phyloP scores from a whole-genome alignment of 257 asterid species.

The Plantago elongata region DNA sequence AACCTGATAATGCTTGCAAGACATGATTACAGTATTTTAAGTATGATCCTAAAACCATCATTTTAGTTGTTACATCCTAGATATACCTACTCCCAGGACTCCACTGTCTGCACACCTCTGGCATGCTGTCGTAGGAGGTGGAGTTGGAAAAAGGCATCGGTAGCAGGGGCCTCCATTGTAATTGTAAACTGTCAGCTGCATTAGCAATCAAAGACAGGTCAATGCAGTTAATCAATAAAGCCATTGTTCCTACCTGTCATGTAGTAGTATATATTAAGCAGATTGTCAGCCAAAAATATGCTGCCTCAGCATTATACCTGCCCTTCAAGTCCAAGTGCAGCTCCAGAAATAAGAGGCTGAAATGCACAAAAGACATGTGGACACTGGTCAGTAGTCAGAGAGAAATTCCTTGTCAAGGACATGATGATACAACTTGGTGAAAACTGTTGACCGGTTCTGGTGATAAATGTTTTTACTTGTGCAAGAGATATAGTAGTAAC shows the following conservation, averaged over 20 bases:
- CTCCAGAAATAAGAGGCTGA: constrained; percentile 96
- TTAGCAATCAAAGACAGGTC: constrained; percentile 8
- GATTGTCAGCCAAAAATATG: constrained; percentile 6
- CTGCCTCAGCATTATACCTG: constrained; percentile 49
- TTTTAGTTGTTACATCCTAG: constrained; percentile 3
- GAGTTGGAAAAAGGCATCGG: constrained; percentile 91
- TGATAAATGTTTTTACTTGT: no score
- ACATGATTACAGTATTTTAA: background rate
- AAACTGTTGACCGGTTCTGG: no score
- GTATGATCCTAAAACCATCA: background rate
- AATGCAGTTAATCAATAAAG: constrained; percentile 2
- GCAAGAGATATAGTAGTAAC: no score
- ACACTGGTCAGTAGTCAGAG: constrained; percentile 26
- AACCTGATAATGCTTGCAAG: background rate
- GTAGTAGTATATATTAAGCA: background rate
- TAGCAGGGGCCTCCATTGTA: constrained; percentile 91
- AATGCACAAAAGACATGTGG: constrained; percentile 14
- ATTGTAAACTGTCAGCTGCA: constrained; percentile 90
- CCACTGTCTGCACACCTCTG: constrained; percentile 97
- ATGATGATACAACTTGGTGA: no score
- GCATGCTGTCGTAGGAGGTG: constrained; percentile 93
- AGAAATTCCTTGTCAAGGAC: background rate
- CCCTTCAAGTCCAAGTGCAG: constrained; percentile 96
- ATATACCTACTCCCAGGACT: constrained; percentile 93
- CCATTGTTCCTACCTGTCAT: background rate